Conservation (phyloP, 2,329 filamentous ascomycete genomes). For the Fusarium humuli region DNA sequence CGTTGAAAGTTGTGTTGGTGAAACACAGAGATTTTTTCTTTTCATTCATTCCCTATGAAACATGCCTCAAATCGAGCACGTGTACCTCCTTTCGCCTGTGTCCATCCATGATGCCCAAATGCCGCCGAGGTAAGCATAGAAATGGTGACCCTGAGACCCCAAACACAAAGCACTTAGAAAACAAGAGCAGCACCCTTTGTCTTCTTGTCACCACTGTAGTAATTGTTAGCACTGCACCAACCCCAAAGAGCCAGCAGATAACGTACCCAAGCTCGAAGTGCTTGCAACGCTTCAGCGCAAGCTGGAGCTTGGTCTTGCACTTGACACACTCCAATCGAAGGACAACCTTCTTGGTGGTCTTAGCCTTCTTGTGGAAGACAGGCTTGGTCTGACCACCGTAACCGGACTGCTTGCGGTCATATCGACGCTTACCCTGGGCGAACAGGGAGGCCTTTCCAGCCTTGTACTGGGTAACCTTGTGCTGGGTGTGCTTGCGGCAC, state of each 20-base stretch:
- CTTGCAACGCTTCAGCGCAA: slow-evolving; percentile 99
- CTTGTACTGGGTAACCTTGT: slow-evolving; percentile 98
- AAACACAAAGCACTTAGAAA: slow-evolving; percentile 81
- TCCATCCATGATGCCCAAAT: slow-evolving; percentile 63
- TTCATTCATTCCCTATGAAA: slow-evolving; percentile 60
- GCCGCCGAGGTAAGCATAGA: slow-evolving; percentile 59
- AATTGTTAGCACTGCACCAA: slow-evolving; percentile 55
- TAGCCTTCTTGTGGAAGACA: slow-evolving; percentile 99
- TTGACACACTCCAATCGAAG: slow-evolving; percentile 95
- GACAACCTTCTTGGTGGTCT: slow-evolving; percentile 99
- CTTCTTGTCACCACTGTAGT: slow-evolving; percentile 98
- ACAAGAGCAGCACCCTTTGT: slow-evolving; percentile 99
- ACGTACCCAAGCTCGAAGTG: slow-evolving; percentile 99
- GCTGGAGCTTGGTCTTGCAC: slow-evolving; percentile 99
- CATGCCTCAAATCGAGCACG: slow-evolving; percentile 57
- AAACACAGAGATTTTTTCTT: slow-evolving; percentile 47
- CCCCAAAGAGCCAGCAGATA: not conserved
- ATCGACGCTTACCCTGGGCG: slow-evolving; percentile 99
- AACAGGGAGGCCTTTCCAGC: slow-evolving; percentile 95
- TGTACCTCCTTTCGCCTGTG: slow-evolving; percentile 62
- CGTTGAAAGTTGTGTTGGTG: slow-evolving; percentile 34
- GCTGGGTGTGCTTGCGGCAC: slow-evolving; percentile 90
- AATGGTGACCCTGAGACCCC: slow-evolving; percentile 53
- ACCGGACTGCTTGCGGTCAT: slow-evolving; percentile 98
- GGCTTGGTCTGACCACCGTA: slow-evolving; percentile 99